Base-by-base conservation (phyloP, 1,284 basidiomycete genomes). In the Rhizopogon parksii region DNA sequence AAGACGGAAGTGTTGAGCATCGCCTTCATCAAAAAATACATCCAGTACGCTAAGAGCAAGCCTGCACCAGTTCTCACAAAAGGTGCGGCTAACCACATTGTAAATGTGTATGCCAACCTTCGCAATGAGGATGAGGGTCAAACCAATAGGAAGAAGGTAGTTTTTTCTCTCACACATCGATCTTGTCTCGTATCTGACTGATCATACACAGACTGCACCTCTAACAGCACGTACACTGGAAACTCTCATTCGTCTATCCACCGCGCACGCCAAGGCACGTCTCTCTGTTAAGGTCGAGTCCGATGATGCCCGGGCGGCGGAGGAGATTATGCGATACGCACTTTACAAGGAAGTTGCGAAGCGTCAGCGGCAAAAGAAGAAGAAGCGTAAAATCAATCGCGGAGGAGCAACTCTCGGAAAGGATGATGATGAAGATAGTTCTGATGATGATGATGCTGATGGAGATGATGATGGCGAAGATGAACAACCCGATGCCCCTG, bases 211-310 rank as follows among this genome's bases (percentile, higher is more conserved):
- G 90, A 99, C 96, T 3, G 91, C 95, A 9, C 96, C 96, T 1
- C 74, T 99, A 57, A 99, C 96, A 0, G 95, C 96, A 12, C 94
- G 96, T 82, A 98, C 96, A 5, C 83, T 99, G 52, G 96, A 99
- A 72, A 99, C 96, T 0, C 79, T 99, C 40, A 99, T 99, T 67
- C 96, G 96, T 78, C 80, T 99, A 12, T 83, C 96, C 5, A 99
- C 95, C 14, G 96, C 96, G 0, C 96, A 99, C 68, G 96, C 96
- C 54, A 99, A 99, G 71, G 83, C 94, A 11, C 85, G 95, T 17
- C 77, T 99, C 2, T 95, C 94, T 14, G 58, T 78, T 39, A 88
- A 86, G 57, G 92, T 99, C 17, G 86, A 91, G 61, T 82, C 89
- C 64, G 73, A 76, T 4, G 96, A 99, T 70, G 95, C 96, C 9